phyloP scores from a whole-genome alignment of 2,329 filamentous ascomycete species.

The Penicillium sp. region DNA sequence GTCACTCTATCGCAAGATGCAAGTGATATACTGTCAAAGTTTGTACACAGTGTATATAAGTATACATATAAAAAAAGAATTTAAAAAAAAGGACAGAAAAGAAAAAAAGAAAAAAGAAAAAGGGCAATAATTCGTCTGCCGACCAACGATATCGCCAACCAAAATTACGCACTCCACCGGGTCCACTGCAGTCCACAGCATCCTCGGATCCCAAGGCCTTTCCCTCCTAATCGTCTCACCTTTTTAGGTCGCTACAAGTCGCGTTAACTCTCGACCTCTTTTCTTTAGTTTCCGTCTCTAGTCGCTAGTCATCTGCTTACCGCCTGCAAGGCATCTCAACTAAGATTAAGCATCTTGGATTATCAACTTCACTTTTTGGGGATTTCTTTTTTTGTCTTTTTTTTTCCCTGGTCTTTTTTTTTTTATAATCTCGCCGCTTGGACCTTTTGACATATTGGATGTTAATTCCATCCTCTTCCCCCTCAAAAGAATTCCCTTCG shows the following conservation, averaged over 20 bases:
- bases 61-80: background rate
- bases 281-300: slow-evolving; percentile 12
- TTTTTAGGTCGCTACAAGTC: slow-evolving; percentile 31
- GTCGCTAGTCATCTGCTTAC: slow-evolving; percentile 30
- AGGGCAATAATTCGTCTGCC: slow-evolving; percentile 5
- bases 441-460: slow-evolving; percentile 1
- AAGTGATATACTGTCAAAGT: too few relatives aligned
- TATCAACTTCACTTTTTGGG: slow-evolving; percentile 22
- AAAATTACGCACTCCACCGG: slow-evolving; percentile 26
- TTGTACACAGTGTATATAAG: too few relatives aligned
- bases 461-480: background rate
- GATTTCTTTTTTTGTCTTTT: slow-evolving; percentile 14
- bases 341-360: slow-evolving; percentile 43
- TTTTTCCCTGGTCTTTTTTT: background rate
- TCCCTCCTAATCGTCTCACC: slow-evolving; percentile 18
- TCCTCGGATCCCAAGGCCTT: slow-evolving; percentile 39
- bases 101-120: background rate
- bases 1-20: too few relatives aligned
- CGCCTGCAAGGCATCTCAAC: slow-evolving; percentile 43
- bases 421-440: background rate
- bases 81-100: background rate
- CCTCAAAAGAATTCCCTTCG: too few relatives aligned
- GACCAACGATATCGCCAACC: slow-evolving; percentile 12
- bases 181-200: slow-evolving; percentile 33
- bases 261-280: slow-evolving; percentile 23